Evolutionary conservation across 176 grass and related monocot genomes (phyloP), one percentile per base, ranked within the genome.

Genomic region (Panicum miliaceum): DNA sequence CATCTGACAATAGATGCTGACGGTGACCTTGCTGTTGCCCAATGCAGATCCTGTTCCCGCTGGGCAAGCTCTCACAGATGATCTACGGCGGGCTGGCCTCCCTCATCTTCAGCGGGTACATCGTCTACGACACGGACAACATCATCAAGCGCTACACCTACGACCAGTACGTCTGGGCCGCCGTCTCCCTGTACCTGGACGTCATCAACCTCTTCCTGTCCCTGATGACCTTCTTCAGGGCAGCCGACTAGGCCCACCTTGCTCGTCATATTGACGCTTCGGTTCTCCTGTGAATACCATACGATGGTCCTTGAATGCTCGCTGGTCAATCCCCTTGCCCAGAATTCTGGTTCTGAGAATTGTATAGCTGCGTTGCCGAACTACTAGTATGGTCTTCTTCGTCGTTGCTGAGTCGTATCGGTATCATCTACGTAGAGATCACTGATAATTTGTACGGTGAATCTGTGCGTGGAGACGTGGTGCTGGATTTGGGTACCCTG

Each of bases 71-170:
- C 81, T 87, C 92, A 27, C 60, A 77, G 45, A 97, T 97, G 94
- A 94, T 97, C 76, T 97, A 94, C 4, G 94, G 94, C 1, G 92
- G 81, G 3, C 35, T 97, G 50, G 94, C 84, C 0, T 80, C 94
- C 2, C 76, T 97, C 52, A 81, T 97, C 70, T 97, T 97, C 84
- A 85, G 92, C 16, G 94, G 86, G 38, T 97, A 94, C 81, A 85
- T 97, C n/a, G 63, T 97, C 73, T 94, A 97, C 14, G 94, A 97
- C 86, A 97, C 94, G 0, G 81, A 97, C 86, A 97, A 97, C 77
- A 78, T 97, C 76, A 97, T 97, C 83, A 97, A 88, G 85, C 90
- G 92, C 25, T 94, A 78, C 83, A 84, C 90, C 1, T 97, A 97
- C 1, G 94, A 97, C 18, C 84, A 97, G 57, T 97, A 97, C 22